Evolutionary conservation across 2,329 filamentous ascomycete species (phyloP).

Genomic region (Capronia americana): DNA sequence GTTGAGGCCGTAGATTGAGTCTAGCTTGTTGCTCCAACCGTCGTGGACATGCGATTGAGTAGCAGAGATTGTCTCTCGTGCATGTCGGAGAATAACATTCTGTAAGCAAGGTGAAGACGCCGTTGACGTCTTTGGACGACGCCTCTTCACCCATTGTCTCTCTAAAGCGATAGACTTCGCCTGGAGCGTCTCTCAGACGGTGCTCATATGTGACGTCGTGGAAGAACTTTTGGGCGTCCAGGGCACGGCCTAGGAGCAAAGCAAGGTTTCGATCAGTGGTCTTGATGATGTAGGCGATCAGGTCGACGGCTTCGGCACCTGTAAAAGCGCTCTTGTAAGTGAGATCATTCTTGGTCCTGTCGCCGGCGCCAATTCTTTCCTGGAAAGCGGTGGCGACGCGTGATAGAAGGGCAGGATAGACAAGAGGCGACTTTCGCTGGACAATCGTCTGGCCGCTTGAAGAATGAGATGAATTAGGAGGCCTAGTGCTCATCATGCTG

Average conservation of each 20-base stretch:
- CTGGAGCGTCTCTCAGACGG: conserved; percentile 87
- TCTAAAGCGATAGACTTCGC: conserved; percentile 95
- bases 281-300: conserved; percentile 95
- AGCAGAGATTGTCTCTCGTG: conserved; percentile 92
- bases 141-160: conserved; percentile 86
- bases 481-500: conserved; percentile 60
- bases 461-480: conserved; percentile 63
- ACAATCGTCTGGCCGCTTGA: conserved; percentile 67
- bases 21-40: conserved; percentile 93
- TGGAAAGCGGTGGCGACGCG: conserved; percentile 91
- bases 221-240: conserved; percentile 98
- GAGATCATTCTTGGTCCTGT: conserved; percentile 93
- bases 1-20: conserved; percentile 89
- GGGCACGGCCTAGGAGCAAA: conserved; percentile 82
- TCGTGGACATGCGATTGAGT: conserved; percentile 95
- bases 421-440: conserved; percentile 75
- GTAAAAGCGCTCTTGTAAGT: conserved; percentile 98
- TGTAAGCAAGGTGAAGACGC: conserved; percentile 92
- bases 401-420: conserved; percentile 94
- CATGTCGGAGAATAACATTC: conserved; percentile 99
- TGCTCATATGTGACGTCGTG: conserved; percentile 99
- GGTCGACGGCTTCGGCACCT: conserved; percentile 91
- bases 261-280: conserved; percentile 96
- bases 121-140: conserved; percentile 77
- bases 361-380: conserved; percentile 82